phyloP scores from a whole-genome alignment of 176 grass and related monocot genomes.

The Bolboschoenus planiculmis region DNA sequence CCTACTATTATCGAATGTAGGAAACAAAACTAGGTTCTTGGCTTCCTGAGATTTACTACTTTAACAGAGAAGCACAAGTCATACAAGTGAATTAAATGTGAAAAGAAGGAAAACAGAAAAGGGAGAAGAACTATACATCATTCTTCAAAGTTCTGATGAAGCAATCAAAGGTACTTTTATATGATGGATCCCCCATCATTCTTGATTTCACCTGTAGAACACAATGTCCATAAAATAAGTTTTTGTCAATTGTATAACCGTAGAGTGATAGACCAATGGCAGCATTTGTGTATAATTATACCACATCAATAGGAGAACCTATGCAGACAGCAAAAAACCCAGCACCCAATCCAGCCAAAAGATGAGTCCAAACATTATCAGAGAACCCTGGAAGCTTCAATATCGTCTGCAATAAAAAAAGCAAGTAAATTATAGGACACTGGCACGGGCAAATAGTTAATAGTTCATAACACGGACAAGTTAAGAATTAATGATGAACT shows the following conservation, averaged over 20 bases:
- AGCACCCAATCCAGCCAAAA: constrained; percentile 88
- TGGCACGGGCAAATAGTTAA: constrained; percentile 6
- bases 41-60: background rate
- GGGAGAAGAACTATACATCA: constrained; percentile 42
- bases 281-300: constrained; percentile 25
- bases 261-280: background rate
- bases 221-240: background rate
- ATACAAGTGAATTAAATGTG: constrained; percentile 12
- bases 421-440: constrained; percentile 15
- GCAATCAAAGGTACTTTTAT: constrained; percentile 85
- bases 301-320: constrained; percentile 92
- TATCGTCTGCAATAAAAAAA: constrained; percentile 54
- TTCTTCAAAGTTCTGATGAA: constrained; percentile 78
- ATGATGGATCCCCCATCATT: constrained; percentile 93
- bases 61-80: background rate
- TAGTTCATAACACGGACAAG: background rate
- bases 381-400: constrained; percentile 85
- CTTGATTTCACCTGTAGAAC: constrained; percentile 81
- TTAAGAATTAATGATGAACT: background rate
- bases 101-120: background rate
- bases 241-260: background rate
- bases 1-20: background rate
- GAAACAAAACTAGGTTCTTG: background rate
- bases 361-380: constrained; percentile 84
- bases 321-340: constrained; percentile 87